Percentiles rank a stretch among this genome's conserved stretches.
Evolutionary conservation across 2,329 filamentous ascomycete species (phyloP).

Genomic region (Aotearoamyces nothofagi): DNA sequence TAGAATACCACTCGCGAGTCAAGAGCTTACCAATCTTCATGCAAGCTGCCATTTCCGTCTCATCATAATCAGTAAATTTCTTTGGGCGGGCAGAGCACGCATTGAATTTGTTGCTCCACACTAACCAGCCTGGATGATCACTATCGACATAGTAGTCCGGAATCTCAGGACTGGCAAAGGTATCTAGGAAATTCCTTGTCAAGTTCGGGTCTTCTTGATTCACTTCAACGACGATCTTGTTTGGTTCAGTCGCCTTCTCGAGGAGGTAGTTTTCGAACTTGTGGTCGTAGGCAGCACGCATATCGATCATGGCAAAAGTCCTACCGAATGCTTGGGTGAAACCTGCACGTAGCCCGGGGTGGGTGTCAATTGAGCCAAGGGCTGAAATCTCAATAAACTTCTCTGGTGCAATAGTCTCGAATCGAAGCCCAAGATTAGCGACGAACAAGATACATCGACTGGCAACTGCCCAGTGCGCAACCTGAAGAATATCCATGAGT

Average conservation of each 20-base stretch:
- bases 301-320: constrained; percentile 74
- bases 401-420: constrained; percentile 70
- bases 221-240: constrained; percentile 61
- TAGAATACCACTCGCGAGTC: constrained; percentile 71
- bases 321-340: constrained; percentile 66
- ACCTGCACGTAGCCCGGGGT: constrained; percentile 69
- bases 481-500: constrained; percentile 59
- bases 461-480: constrained; percentile 93
- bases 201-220: constrained; percentile 61
- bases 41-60: constrained; percentile 58
- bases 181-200: constrained; percentile 63
- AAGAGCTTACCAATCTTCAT: constrained; percentile 68
- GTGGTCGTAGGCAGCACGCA: constrained; percentile 73
- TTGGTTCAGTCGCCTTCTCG: constrained; percentile 62
- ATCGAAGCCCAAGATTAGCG: constrained; percentile 79
- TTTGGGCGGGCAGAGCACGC: constrained; percentile 59
- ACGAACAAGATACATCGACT: constrained; percentile 82
- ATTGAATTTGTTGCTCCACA: constrained; percentile 80
- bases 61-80: constrained; percentile 59
- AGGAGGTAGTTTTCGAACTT: constrained; percentile 76
- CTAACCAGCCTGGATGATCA: constrained; percentile 90
- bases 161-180: constrained; percentile 57
- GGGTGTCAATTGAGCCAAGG: constrained; percentile 72
- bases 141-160: constrained; percentile 83
- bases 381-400: constrained; percentile 74